A percentile compares a stretch with the other conserved stretches of the same genome.
These are phyloP conservation scores for Podaxis sp. DNA, from an alignment of 768 basidiomycete genomes.

Conservation along the genomic window DNA sequence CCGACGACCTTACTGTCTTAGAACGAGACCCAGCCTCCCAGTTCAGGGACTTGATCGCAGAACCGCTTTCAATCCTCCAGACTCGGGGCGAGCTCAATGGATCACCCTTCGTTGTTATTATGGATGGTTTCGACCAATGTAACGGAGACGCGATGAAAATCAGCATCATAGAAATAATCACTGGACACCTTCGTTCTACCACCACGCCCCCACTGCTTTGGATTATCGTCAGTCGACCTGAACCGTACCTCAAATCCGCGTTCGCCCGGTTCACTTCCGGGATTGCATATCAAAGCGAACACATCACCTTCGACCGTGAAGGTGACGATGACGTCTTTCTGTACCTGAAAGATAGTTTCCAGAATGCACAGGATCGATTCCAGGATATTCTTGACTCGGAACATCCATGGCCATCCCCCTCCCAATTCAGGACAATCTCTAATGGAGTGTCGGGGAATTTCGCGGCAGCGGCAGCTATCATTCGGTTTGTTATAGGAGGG, in stretches of 20 bases:
- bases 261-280: neutral
- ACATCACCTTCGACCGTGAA: neutral
- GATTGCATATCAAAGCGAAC: no score
- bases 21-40: neutral
- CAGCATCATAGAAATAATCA: neutral
- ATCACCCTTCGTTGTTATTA: neutral
- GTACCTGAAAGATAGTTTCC: neutral
- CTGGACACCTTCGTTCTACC: neutral
- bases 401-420: neutral
- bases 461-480: neutral
- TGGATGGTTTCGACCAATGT: conserved; percentile 6
- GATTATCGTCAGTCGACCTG: neutral
- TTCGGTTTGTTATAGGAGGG: neutral
- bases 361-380: neutral
- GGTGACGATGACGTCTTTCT: neutral
- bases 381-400: neutral
- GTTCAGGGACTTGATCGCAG: neutral
- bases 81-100: neutral
- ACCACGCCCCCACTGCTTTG: neutral
- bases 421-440: neutral
- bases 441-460: neutral
- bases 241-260: neutral
- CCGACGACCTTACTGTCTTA: neutral
- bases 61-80: neutral
- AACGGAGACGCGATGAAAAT: neutral